Conservation (phyloP, 805 yeast species). For the Candida coleopterorum region DNA sequence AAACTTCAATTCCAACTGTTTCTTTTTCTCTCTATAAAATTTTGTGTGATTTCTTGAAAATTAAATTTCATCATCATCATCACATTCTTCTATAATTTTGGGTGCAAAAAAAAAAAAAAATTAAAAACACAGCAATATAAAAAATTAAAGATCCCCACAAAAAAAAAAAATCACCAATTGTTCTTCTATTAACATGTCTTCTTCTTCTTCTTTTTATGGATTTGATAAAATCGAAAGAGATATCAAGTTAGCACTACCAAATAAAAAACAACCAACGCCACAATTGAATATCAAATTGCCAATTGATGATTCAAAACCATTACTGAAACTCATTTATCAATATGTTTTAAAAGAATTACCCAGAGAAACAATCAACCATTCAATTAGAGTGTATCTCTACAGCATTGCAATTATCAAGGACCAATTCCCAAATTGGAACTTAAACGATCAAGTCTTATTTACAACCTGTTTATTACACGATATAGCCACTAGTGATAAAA, state of each 20-base stretch:
- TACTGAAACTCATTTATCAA: constrained; percentile 15
- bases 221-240: constrained; percentile 26
- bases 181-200: too few relatives aligned
- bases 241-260: constrained; percentile 19
- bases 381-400: constrained; percentile 27
- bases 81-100: too few relatives aligned
- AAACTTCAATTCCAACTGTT: too few relatives aligned
- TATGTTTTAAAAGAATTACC: constrained; percentile 22
- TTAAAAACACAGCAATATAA: too few relatives aligned
- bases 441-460: constrained; percentile 23
- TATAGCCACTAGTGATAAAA: constrained; percentile 29
- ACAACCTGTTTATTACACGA: constrained; percentile 30
- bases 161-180: too few relatives aligned
- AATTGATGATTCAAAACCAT: constrained; percentile 7
- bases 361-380: constrained; percentile 21
- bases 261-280: constrained; percentile 19
- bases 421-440: constrained; percentile 28
- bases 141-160: too few relatives aligned
- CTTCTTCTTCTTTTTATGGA: constrained; percentile 20
- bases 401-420: constrained; percentile 25
- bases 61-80: too few relatives aligned
- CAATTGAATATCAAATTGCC: constrained; percentile 19
- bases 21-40: too few relatives aligned
- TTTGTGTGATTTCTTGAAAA: too few relatives aligned
- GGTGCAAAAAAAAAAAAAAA: too few relatives aligned